Base-by-base conservation (phyloP, 73 alveolate species). In the Stentor roeselii region DNA sequence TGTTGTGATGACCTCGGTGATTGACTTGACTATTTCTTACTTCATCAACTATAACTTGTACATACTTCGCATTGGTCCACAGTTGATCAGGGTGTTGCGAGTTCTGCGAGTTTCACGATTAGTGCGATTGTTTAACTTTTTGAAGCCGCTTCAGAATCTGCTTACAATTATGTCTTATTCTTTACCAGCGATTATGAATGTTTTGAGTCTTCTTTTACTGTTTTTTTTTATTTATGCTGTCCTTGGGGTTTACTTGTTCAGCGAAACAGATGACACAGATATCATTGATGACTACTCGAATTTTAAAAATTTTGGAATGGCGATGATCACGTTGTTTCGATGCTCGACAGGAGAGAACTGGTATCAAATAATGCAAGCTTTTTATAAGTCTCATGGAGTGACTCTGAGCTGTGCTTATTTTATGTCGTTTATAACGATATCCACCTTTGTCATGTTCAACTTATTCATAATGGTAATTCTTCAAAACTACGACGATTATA, bases 291-390 rank as follows among this genome's bases (percentile, higher is more conserved):
- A 89, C 39, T 86, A 89, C 59, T 86, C 83, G 40, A 95, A 96
- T 78, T 95, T 96, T 67, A 78, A 89, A 36, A 90, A 93, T 67
- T 95, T 96, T 83, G 91, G 93, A 38, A 75, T 67, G 59, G 95
- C 98, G 3, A 82, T 95, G 77, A 41, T 96, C 0, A 14, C 59
- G 50, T 92, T 96, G 3, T 84, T 96, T 60, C 82, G 98, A 67
- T 85, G 95, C 39, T 93, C 99, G 0, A 95, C 99, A 3, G 98
- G 99, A 59, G 99, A 93, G 82, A 86, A 94, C 82, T 96, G 99
- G 99, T 75, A 83, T 74, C 38, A 75, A 60, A 83, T 96, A 3
- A 95, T 0, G 67, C 90, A 40, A 91, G 96, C 15, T 83, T 96
- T 59, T 61, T 97, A 41, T 82, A 93, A 27, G 91, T 98, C 0